Evolutionary conservation across 352 stramenopile genomes (phyloP).

Genomic region (Elongisporangium prolatum): DNA sequence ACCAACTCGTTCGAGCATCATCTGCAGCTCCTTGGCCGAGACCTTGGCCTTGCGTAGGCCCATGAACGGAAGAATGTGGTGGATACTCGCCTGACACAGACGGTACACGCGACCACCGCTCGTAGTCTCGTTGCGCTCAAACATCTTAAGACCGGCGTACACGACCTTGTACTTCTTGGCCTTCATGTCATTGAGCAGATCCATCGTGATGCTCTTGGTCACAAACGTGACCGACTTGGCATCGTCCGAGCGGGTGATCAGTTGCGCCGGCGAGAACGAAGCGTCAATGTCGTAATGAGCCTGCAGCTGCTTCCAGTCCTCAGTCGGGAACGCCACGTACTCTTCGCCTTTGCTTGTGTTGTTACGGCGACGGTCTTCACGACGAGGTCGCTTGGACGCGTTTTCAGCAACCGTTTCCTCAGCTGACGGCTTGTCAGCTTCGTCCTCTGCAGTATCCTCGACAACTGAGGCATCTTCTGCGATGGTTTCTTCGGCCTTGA

Average conservation of each 20-base stretch:
- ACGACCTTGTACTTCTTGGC: slow-evolving; percentile 86
- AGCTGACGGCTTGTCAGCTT: slow-evolving; percentile 14
- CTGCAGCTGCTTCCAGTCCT: slow-evolving; percentile 60
- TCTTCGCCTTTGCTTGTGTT: slow-evolving; percentile 58
- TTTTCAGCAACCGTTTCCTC: slow-evolving; percentile 6
- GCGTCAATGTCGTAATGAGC: slow-evolving; percentile 71
- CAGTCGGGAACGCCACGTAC: slow-evolving; percentile 62
- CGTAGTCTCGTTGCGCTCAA: slow-evolving; percentile 83
- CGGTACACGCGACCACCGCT: slow-evolving; percentile 79
- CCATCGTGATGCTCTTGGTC: slow-evolving; percentile 78
- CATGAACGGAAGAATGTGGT: slow-evolving; percentile 83
- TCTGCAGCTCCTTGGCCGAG: slow-evolving; percentile 72
- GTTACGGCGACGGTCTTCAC: slow-evolving; percentile 41
- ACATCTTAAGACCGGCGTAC: slow-evolving; percentile 91
- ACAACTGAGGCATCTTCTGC: slow-evolving; percentile 8
- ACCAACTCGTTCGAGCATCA: slow-evolving; percentile 77
- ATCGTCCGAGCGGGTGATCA: slow-evolving; percentile 88
- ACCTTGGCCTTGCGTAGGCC: slow-evolving; percentile 59
- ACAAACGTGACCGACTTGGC: slow-evolving; percentile 85
- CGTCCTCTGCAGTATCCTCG: slow-evolving; percentile 11
- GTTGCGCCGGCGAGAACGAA: slow-evolving; percentile 64
- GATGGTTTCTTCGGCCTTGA: slow-evolving; percentile 3
- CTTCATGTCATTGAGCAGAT: slow-evolving; percentile 81
- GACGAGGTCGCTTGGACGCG: slow-evolving; percentile 5
- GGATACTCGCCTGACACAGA: slow-evolving; percentile 85